Percentiles rank a stretch among this genome's conserved stretches.
Conservation (phyloP, 495 filamentous ascomycete genomes). For the Podospora appendiculata region DNA sequence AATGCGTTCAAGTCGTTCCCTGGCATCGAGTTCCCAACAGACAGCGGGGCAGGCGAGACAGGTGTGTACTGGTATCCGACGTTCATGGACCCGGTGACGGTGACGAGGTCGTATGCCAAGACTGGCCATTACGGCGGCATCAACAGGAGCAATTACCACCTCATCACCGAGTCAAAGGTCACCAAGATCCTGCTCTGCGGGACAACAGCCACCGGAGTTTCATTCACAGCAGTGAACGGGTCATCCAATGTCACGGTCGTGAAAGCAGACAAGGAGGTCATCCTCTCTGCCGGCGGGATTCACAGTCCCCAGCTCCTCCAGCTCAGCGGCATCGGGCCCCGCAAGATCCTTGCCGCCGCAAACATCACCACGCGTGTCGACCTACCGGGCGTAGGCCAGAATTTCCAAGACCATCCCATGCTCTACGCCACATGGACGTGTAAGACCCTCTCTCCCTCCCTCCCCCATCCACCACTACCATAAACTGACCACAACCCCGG, state of each 20-base stretch:
- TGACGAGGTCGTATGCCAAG: slow-evolving; percentile 31
- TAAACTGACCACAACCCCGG: not conserved
- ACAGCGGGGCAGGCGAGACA: slow-evolving; percentile 31
- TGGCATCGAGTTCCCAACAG: slow-evolving; percentile 30
- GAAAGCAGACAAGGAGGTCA: slow-evolving; percentile 46
- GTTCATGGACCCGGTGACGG: slow-evolving; percentile 34
- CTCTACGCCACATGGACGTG: slow-evolving; percentile 21
- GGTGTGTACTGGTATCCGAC: slow-evolving; percentile 39
- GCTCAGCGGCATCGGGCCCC: slow-evolving; percentile 46
- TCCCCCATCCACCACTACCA: not conserved
- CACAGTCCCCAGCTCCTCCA: slow-evolving; percentile 52
- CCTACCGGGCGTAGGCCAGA: slow-evolving; percentile 47
- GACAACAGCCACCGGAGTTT: slow-evolving; percentile 28
- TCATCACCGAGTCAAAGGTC: slow-evolving; percentile 31
- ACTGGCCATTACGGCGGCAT: slow-evolving; percentile 29
- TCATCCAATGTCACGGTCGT: slow-evolving; percentile 21
- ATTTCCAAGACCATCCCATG: slow-evolving; percentile 50
- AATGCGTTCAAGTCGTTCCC: slow-evolving; percentile 31
- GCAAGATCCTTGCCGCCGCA: slow-evolving; percentile 29
- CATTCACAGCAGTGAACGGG: slow-evolving; percentile 10
- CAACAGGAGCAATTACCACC: slow-evolving; percentile 30
- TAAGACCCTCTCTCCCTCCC: slow-evolving; percentile 8
- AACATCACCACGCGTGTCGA: slow-evolving; percentile 39
- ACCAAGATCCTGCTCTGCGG: slow-evolving; percentile 27
- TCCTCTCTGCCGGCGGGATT: slow-evolving; percentile 50